Evolutionary conservation across 2,329 filamentous ascomycete species (phyloP).

Genomic region (Leptographium wingfieldii): DNA sequence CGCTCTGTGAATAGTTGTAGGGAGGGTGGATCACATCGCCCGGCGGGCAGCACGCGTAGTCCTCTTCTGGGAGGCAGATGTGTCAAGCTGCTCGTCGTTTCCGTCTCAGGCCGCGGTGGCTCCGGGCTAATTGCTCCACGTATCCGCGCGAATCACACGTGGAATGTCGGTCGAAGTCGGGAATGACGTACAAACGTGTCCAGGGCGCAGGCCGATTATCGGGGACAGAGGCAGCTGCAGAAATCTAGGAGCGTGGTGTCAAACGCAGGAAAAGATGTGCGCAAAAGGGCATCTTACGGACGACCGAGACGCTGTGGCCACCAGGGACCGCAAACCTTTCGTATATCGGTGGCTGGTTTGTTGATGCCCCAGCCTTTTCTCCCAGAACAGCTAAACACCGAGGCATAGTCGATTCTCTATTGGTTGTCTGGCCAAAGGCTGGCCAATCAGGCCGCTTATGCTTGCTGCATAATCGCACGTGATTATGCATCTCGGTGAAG

Average conservation of each 20-base stretch:
- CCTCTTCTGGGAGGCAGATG: not conserved
- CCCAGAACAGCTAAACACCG: not conserved
- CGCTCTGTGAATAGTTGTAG: not conserved
- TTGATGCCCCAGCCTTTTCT: slow-evolving; percentile 1
- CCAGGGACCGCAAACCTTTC: not conserved
- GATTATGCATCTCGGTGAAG: not conserved
- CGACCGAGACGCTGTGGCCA: not conserved
- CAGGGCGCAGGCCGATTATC: not conserved
- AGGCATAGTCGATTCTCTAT: not conserved
- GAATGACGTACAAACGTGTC: not conserved
- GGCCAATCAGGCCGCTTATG: not conserved
- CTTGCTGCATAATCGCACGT: not conserved
- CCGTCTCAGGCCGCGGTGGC: not conserved
- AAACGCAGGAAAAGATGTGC: not conserved
- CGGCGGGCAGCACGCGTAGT: not conserved
- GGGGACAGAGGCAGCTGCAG: not conserved
- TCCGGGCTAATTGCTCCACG: no score
- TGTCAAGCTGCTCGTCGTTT: not conserved
- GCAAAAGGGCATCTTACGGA: not conserved
- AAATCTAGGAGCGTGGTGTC: not conserved
- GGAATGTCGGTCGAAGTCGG: not conserved
- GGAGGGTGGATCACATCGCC: not conserved
- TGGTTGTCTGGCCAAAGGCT: slow-evolving; percentile 1
- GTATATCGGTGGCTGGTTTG: slow-evolving; percentile 2
- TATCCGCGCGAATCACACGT: no score